Evolutionary conservation across 1,139 yeast species (phyloP), one percentile per base, ranked within the genome.

Genomic region (Hemisphaericaspora xylanilytica): DNA sequence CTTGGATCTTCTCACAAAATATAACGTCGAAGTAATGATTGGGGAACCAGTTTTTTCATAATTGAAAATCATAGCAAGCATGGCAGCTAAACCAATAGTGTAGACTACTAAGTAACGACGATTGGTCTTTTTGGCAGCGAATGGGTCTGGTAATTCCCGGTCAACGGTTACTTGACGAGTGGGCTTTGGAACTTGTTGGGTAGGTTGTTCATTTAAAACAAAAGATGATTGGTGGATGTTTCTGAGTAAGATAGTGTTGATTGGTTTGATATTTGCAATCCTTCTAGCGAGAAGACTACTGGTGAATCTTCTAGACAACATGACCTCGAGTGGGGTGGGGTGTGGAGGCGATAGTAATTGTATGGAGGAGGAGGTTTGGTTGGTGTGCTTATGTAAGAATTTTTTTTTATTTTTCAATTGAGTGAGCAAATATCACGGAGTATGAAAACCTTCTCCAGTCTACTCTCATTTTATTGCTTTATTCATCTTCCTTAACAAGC

Each of bases 11-110:
- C 97, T 78, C 50, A 92, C 67, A 44, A 87, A 85, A 60, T 88
- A 89, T 58, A 92, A 67, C 3, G 95, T 84, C n/a, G 96, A 89
- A 32, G 85, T 77, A 48, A 89, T 84, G 41, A 90, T 78, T 2
- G 97, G 96, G 7, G 95, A 85, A 39, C 85, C 79, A 17, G 89
- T 81, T 59, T 88, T 90, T 58, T 92, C 97, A 64, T 90, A 90
- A 67, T 92, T 89, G 74, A 90, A 82, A 51, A 89, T 85, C 28
- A 85, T 73, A 15, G 75, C 73, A 49, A 90, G 74, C 5, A 92
- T 70, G 6, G 78, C 65, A 8, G 80, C 75, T 67, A 88, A 83
- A 16, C 85, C 77, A 13, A 77, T 59, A 24, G 80, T 77, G 58
- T 88, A 89, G 1, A 71, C 70, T 5, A 71, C 61, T 52, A 88